Evolutionary conservation across 169 alveolate genomes (phyloP), one percentile per base, ranked within the genome.

Genomic region (Pseudocohnilembus persalinus): DNA sequence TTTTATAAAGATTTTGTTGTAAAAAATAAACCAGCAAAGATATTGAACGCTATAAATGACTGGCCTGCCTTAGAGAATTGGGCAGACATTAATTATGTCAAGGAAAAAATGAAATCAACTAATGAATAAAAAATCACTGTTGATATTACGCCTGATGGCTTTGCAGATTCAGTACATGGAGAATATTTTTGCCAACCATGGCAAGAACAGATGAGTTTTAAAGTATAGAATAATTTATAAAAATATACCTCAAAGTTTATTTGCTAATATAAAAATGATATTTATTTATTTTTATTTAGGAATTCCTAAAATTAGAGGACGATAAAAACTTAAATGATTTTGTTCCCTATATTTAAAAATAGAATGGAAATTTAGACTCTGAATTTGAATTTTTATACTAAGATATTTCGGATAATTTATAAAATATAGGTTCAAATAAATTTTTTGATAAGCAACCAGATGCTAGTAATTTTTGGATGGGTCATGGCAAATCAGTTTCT

Each of bases 21-120:
- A 1, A 29, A 34, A 28, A 79, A 79, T 29, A 79, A 63, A 29
- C 84, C 84, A 0, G 34, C 76, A 1, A 79, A 79, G 29, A 79
- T 79, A 29, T 4, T 79, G 4, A 79, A 79, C 32, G 84, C 84
- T 32, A 63, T 79, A 20, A 28, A 79, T 29, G 16, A 24, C 11
- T 79, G 84, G 84, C 33, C 74, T 28, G 84, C 84, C 1, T 29
- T 79, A 49, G 64, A 79, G 16, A 79, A 79, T n/a, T 79, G 84
- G 84, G 31, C 34, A 63, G 84, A 79, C 49, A 29, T 64, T 24
- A n/a, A 79, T 29, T 79, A 79, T 73, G 34, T 79, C 27, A 49
- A 49, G 29, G 64, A 63, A 20, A 79, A 49, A 79, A 79, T 79
- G 30, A 4, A 49, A 20, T 4, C 4, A 49, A 49, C n/a, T n/a